Evolutionary conservation across 768 basidiomycete genomes (phyloP), one percentile per base, ranked within the genome.

Genomic region (Candolleomyces aberdarensis): DNA sequence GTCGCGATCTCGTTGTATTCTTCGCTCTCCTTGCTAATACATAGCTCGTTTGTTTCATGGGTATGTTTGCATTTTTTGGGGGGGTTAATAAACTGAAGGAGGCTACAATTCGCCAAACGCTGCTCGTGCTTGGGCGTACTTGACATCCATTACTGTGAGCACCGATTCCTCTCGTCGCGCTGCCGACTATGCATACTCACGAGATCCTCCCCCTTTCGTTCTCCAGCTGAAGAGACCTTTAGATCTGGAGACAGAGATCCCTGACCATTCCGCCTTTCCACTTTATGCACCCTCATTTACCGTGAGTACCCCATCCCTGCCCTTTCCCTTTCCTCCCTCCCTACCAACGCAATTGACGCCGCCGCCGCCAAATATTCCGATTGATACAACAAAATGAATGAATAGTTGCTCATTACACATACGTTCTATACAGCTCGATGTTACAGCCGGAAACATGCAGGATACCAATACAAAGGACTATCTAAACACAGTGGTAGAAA

Each of bases 21-120:
- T 36, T 11, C 11, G 36, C 36, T 36, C 6, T 11, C 6, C 36
- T 11, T 36, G 6, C 36, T 8, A 36, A 36, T 11, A 36, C 26
- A 26, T 26, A 26, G 26, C 26, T 26, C 26, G 3, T 26, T 26
- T 26, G 3, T 3, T 26, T 26, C 26, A 26, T 3, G 26, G 26
- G 26, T 26, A 3, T 26, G 36, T 36, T 36, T 11, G 11, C 36
- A 5, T 36, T 36, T 7, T 36, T 36, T 32, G 32, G 69, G 49
- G 44, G 44, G 15, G 44, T 36, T 36, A 1, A 36, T 11, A 36
- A 36, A 20, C 8, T 46, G 44, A 46, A 82, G 93, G 94, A 17
- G 96, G 96, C 0, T 97, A 98, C 70, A 79, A 91, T 65, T 83
- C 85, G 4, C 76, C 91, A 1, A 96, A 96, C 65, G 87, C 87